Base-by-base conservation (phyloP, 345 rosid species). In the Heritiera fomes region DNA sequence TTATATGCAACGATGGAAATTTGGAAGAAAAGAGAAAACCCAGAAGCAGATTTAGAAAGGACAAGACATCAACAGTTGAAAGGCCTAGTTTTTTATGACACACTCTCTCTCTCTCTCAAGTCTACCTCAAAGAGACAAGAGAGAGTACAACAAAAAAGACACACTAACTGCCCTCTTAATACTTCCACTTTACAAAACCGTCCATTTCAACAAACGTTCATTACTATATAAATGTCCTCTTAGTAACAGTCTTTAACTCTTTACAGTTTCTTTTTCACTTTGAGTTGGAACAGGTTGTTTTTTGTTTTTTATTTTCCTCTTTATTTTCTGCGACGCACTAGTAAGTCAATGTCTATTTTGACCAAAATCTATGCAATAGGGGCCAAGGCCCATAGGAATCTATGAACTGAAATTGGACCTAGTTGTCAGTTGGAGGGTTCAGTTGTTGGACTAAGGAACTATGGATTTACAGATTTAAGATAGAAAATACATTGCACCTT, bases 151-250 rank as follows among this genome's bases (percentile, higher is more conserved):
- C 8, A 2, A 45, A 17, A 2, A 38, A 62, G 78, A 75, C 85
- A 30, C 72, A 56, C 75, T 28, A 74, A 75, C 81, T 56, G 75
- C 74, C 77, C 79, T 62, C 75, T 82, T 56, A 76, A 63, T 45
- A 53, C 14, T 72, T 56, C 34, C 49, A 49, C 71, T 61, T 78
- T 71, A 67, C 79, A 66, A 63, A 75, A 76, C 68, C 73, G 79
- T 47, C 80, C 69, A 34, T 28, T 73, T 28, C 30, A 76, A 64
- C 71, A 64, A 47, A 63, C 77, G 65, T 40, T 20, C 67, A 12
- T 23, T 23, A 59, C 38, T 45, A 43, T 45, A 43, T 59, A 23
- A 74, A 74, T 8, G 65, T 41, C 52, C 46, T 4, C 46, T 55
- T 2, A 18, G 75, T 52, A 52, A 71, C 75, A 50, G 75, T 30